A percentile compares a stretch with the other conserved stretches of the same genome.
phyloP scores from a whole-genome alignment of 805 yeast genomes.

The Yamadazyma insecticola region DNA sequence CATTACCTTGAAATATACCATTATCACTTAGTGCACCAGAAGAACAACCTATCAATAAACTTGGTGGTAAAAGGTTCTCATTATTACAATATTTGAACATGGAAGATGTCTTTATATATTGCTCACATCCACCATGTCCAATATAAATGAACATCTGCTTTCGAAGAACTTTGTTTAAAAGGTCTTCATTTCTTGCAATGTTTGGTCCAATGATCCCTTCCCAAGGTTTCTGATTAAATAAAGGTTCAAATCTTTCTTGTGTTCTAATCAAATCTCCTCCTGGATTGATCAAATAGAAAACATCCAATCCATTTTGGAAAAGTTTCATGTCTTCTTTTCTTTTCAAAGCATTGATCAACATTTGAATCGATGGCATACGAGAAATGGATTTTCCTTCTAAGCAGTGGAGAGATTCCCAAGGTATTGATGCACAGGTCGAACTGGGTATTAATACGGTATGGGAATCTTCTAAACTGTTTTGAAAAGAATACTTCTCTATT shows the following conservation, averaged over 20 bases:
- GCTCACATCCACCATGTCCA: slow-evolving; percentile 98
- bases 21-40: slow-evolving; percentile 62
- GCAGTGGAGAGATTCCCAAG: slow-evolving; percentile 83
- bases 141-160: slow-evolving; percentile 61
- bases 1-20: slow-evolving; percentile 67
- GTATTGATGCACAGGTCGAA: slow-evolving; percentile 60
- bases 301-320: slow-evolving; percentile 2
- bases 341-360: slow-evolving; percentile 37
- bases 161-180: slow-evolving; percentile 38
- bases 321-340: neutral
- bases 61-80: slow-evolving; percentile 48
- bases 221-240: slow-evolving; percentile 14
- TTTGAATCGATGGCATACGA: slow-evolving; percentile 62
- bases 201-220: slow-evolving; percentile 46
- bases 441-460: slow-evolving; percentile 74
- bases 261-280: slow-evolving; percentile 71
- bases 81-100: slow-evolving; percentile 32
- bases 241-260: slow-evolving; percentile 41
- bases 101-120: slow-evolving; percentile 55
- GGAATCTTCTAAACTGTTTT: slow-evolving; percentile 12
- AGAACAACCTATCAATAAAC: slow-evolving; percentile 82
- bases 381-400: slow-evolving; percentile 56
- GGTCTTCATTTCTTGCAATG: slow-evolving; percentile 51
- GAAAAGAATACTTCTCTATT: too few relatives aligned
- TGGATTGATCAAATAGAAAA: slow-evolving; percentile 68